Base-by-base conservation (phyloP, 2,329 filamentous ascomycete species). In the Hypoxylon sp. region DNA sequence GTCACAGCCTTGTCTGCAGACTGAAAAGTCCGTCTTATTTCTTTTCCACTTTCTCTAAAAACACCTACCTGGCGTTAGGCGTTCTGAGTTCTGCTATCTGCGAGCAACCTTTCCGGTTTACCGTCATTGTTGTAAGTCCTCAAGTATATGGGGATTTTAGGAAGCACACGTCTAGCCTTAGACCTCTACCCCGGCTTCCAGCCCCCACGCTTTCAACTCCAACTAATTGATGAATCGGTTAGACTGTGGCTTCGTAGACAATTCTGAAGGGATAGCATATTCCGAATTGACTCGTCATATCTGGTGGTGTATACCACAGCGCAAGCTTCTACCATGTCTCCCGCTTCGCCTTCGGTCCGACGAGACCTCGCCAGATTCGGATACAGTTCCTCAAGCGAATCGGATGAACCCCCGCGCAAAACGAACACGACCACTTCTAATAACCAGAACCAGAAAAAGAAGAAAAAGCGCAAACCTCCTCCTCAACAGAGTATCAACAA, bases 401-500 rank as follows among this genome's bases (percentile, higher is more conserved):
- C 83, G 29, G 84, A 85, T 68, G 84, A 85, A 8, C 68, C 73
- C 9, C 78, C 76, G 19, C 80, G 80, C 5, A 75, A 80, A 52
- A 73, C 75, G 39, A 80, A 59, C 22, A 78, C 66, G 3, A 68
- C 66, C 54, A 80, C 71, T 54, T 73, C 24, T 50, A 74, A 3
- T 54, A 78, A 64, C 13, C 80, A 80, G 50, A 79, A 82, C 29
- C 84, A 88, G 73, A 87, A 88, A 75, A 88, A 87, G 77, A 85
- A 84, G 74, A 87, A 87, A 76, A 87, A 86, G 80, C 83, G 85
- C 74, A 84, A 86, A 70, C 82, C 87, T 13, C 83, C 86, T 2
- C 90, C 90, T 0, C 90, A 92, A 76, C 85, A 88, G 74, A 85
- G 84, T 66, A 90, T 92, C 77, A 88, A 92, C 76, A 85, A 86